Percentiles rank a stretch among this genome's conserved stretches.
Conservation (phyloP, 2,329 filamentous ascomycete genomes). For the Aspergillus glaucus region DNA sequence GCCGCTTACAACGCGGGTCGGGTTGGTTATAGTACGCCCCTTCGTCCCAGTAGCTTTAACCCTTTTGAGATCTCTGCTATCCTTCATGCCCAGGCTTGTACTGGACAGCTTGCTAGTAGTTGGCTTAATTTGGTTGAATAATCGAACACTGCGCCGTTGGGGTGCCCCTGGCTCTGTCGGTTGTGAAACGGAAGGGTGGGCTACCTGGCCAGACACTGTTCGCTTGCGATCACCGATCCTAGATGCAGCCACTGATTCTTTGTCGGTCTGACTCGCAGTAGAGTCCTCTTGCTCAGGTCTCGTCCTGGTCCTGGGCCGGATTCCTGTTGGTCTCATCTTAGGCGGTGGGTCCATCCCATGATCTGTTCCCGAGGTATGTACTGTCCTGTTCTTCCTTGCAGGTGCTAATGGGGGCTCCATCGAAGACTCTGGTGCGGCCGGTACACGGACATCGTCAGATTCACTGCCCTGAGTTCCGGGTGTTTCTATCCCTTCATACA, state of each 20-base stretch:
- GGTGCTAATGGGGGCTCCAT: slow-evolving; percentile 42
- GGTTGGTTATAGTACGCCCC: slow-evolving; percentile 62
- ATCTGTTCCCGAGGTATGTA: slow-evolving; percentile 48
- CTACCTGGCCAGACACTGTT: slow-evolving; percentile 77
- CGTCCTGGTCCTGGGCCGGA: slow-evolving; percentile 36
- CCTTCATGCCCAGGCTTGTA: slow-evolving; percentile 52
- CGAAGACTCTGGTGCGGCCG: slow-evolving; percentile 22
- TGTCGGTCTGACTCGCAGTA: slow-evolving; percentile 23
- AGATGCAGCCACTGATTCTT: slow-evolving; percentile 24
- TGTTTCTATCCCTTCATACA: slow-evolving; percentile 58
- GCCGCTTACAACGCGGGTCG: slow-evolving; percentile 82
- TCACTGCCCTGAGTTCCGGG: slow-evolving; percentile 48
- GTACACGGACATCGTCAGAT: slow-evolving; percentile 33
- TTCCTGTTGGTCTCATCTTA: slow-evolving; percentile 54
- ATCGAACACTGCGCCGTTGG: slow-evolving; percentile 64
- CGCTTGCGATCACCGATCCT: slow-evolving; percentile 66
- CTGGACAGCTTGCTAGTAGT: slow-evolving; percentile 58
- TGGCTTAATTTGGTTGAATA: slow-evolving; percentile 65
- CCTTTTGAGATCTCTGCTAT: slow-evolving; percentile 73
- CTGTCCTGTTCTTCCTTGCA: slow-evolving; percentile 47
- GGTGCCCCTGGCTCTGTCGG: slow-evolving; percentile 58
- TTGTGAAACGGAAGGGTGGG: slow-evolving; percentile 48
- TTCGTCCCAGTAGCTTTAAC: slow-evolving; percentile 68
- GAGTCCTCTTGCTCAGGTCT: slow-evolving; percentile 37
- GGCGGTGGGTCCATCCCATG: slow-evolving; percentile 52